phyloP scores from a whole-genome alignment of 768 basidiomycete genomes.

The Mycena maculata region DNA sequence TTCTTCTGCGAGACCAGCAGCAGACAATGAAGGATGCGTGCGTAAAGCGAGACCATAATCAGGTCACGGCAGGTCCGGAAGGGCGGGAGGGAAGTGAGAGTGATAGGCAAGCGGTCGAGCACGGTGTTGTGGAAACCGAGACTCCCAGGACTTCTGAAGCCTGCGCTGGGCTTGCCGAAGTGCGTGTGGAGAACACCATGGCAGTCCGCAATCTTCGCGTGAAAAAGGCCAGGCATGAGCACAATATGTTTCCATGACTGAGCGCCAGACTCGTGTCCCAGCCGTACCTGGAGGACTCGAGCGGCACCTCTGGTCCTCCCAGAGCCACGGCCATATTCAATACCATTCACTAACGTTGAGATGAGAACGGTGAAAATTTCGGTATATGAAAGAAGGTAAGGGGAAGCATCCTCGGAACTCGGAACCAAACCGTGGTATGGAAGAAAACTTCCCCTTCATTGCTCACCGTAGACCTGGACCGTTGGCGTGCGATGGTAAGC shows the following conservation, averaged over 20 bases:
- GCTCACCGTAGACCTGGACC: constrained; percentile 2
- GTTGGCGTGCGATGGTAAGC: constrained; percentile 30
- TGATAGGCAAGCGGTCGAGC: constrained; percentile 40
- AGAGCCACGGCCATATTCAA: constrained; percentile 39
- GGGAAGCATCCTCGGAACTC: not conserved
- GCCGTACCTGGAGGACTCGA: constrained; percentile 31
- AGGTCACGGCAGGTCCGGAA: constrained; percentile 44
- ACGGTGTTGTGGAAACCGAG: constrained; percentile 35
- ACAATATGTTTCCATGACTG: constrained; percentile 22
- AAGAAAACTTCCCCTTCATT: too few relatives aligned
- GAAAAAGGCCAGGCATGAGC: constrained; percentile 31
- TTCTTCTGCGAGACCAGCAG: constrained; percentile 29
- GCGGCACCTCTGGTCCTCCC: constrained; percentile 34
- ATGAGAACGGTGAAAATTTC: not conserved
- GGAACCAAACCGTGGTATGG: too few relatives aligned
- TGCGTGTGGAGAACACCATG: constrained; percentile 35
- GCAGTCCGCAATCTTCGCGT: constrained; percentile 35
- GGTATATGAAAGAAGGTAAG: not conserved
- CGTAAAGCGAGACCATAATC: constrained; percentile 43
- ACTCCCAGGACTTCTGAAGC: constrained; percentile 29
- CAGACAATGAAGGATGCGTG: constrained; percentile 41
- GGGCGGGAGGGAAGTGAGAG: constrained; percentile 39
- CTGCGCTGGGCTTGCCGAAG: constrained; percentile 26
- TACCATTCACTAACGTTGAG: constrained; percentile 34
- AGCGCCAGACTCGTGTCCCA: constrained; percentile 26